phyloP scores from a whole-genome alignment of 192 early-diverging fungal genomes.

The Rhizophagus prolifer region DNA sequence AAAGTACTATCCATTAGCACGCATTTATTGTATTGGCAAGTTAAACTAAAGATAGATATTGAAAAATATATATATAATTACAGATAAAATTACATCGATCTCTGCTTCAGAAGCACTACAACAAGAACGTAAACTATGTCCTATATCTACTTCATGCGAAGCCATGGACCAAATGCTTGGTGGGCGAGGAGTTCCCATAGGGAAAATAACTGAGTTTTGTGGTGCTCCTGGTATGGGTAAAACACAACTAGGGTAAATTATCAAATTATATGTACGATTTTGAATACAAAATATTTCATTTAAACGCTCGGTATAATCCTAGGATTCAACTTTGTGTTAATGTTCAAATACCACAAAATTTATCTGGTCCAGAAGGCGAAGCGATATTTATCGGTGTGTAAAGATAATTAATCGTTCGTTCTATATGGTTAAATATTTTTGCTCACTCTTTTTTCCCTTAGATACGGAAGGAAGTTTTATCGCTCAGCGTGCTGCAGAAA shows the following conservation, averaged over 20 bases:
- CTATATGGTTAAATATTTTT: background rate
- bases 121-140: constrained; percentile 28
- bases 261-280: background rate
- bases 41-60: background rate
- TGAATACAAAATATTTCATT: background rate
- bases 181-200: constrained; percentile 42
- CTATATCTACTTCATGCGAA: constrained; percentile 38
- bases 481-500: constrained; percentile 21
- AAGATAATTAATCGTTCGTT: too few species aligned
- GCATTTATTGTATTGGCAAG: background rate
- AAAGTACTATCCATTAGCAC: background rate
- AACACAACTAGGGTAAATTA: constrained; percentile 48
- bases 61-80: background rate
- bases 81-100: constrained; percentile 31
- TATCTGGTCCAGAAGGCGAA: constrained; percentile 23
- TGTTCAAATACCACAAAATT: constrained; percentile 29
- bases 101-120: constrained; percentile 40
- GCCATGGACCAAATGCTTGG: constrained; percentile 44
- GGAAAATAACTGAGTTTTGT: constrained; percentile 48
- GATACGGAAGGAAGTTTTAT: constrained; percentile 32
- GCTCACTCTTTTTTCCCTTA: background rate
- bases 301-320: background rate
- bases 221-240: constrained; percentile 54
- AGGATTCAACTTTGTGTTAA: constrained; percentile 29
- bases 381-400: constrained; percentile 27